Evolutionary conservation across 2,329 filamentous ascomycete genomes (phyloP), one percentile per base, ranked within the genome.

Genomic region (Aspergillus nomiae): DNA sequence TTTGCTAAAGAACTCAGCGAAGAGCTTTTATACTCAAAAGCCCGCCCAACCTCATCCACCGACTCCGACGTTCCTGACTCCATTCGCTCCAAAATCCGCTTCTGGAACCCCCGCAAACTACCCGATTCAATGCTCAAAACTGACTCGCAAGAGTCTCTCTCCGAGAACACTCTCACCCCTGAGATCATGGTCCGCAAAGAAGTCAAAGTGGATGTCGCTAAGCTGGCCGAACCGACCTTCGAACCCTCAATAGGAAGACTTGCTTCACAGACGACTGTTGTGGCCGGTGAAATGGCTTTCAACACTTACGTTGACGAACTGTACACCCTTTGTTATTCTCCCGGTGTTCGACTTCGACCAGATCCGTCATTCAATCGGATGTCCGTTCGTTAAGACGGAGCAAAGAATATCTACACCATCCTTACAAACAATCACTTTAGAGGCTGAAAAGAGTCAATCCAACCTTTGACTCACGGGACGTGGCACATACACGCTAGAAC

Each of bases 111-210:
- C 7, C 65, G 63, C 28, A 69, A 65, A 57, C 58, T 56, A 1
- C 5, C 56, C 10, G 45, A 50, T 12, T 14, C 59, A 19, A 57
- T 41, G 21, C 4, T 36, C 30, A 45, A 38, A 43, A 34, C 53
- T 26, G 9, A 64, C 38, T 61, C 73, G 0, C 69, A 70, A 38
- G 71, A 72, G 21, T 70, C 69, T 0, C 61, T 71, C 26, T 62
- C 69, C 10, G 66, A 72, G 26, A 60, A 62, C 4, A 62, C 65
- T 4, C 63, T 65, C 10, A 80, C 82, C 56, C 85, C 86, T 8
- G 86, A 87, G 26, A 89, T 89, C 71, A 84, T 88, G 79, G 84
- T 89, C 8, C 86, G 85, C 28, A 85, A 87, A 65, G 86, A 89
- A 68, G 84, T 89, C 60, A 84, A 83, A 9, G 83, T 89, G n/a